These are phyloP conservation scores for Annulohypoxylon bovei DNA, from an alignment of 495 filamentous ascomycete species.

Conservation along the genomic window DNA sequence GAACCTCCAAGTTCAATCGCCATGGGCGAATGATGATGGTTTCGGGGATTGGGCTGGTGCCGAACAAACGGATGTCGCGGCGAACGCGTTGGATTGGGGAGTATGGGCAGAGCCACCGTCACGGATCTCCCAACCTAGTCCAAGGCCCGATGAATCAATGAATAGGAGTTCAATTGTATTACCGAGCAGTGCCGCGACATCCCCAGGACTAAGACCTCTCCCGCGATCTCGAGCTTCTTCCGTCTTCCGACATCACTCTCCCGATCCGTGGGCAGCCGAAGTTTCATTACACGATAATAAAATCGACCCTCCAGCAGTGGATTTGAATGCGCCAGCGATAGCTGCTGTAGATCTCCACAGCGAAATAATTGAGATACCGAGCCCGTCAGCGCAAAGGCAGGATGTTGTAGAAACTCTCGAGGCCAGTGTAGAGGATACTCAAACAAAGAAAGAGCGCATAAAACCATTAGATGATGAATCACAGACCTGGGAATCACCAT, in stretches of 20 bases:
- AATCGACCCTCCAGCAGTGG: neutral
- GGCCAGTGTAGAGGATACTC: neutral
- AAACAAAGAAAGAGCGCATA: neutral
- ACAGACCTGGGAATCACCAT: slow-evolving; percentile 2
- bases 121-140: slow-evolving; percentile 47
- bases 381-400: neutral
- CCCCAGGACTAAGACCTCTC: slow-evolving; percentile 39
- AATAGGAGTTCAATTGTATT: slow-evolving; percentile 53
- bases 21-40: slow-evolving; percentile 58
- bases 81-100: slow-evolving; percentile 50
- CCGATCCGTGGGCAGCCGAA: slow-evolving; percentile 61
- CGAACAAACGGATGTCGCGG: slow-evolving; percentile 34
- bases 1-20: slow-evolving; percentile 48
- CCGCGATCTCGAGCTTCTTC: slow-evolving; percentile 49
- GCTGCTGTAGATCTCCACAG: neutral
- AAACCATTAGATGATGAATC: neutral
- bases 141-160: slow-evolving; percentile 43
- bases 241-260: slow-evolving; percentile 57
- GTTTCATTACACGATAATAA: slow-evolving; percentile 36
- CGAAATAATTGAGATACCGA: neutral
- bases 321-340: slow-evolving; percentile 9
- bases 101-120: slow-evolving; percentile 48
- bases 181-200: slow-evolving; percentile 51
- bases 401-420: neutral
- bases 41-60: slow-evolving; percentile 54